A percentile compares a stretch with the other conserved stretches of the same genome.
These are phyloP conservation scores for Neurospora crassa DNA, from an alignment of 2,329 filamentous ascomycete species.

Conservation along the genomic window DNA sequence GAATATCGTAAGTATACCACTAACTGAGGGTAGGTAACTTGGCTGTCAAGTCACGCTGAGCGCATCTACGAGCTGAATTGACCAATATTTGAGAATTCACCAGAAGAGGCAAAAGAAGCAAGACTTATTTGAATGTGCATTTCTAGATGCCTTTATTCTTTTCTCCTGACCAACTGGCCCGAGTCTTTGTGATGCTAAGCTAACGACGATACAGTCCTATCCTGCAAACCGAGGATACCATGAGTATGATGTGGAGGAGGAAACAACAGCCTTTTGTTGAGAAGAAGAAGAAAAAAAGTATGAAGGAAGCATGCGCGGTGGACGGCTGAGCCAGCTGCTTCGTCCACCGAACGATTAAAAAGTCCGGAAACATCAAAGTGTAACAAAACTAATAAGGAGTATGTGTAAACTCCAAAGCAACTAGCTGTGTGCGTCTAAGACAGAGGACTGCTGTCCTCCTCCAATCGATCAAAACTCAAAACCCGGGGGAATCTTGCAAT, in stretches of 20 bases:
- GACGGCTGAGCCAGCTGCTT: background rate
- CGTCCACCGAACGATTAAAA: background rate
- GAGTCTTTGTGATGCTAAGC: background rate
- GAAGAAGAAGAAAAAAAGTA: background rate
- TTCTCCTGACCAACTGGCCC: background rate
- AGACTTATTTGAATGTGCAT: background rate
- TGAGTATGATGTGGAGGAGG: background rate
- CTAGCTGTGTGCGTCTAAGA: background rate
- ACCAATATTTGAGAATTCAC: background rate
- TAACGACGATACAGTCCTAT: background rate
- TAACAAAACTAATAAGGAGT: background rate
- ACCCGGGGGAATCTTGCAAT: background rate
- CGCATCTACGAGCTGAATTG: background rate
- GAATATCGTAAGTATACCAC: background rate
- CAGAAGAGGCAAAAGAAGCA: background rate
- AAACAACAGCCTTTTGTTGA: background rate
- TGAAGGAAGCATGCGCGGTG: background rate
- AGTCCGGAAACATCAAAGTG: background rate
- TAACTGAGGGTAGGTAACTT: background rate
- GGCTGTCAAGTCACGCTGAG: background rate
- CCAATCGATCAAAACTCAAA: background rate
- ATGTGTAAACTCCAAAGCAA: background rate
- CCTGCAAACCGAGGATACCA: background rate
- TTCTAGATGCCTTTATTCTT: background rate
- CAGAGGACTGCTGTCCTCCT: background rate